Base-by-base conservation (phyloP, 495 filamentous ascomycete species). In the Hyaloscypha finlandica region DNA sequence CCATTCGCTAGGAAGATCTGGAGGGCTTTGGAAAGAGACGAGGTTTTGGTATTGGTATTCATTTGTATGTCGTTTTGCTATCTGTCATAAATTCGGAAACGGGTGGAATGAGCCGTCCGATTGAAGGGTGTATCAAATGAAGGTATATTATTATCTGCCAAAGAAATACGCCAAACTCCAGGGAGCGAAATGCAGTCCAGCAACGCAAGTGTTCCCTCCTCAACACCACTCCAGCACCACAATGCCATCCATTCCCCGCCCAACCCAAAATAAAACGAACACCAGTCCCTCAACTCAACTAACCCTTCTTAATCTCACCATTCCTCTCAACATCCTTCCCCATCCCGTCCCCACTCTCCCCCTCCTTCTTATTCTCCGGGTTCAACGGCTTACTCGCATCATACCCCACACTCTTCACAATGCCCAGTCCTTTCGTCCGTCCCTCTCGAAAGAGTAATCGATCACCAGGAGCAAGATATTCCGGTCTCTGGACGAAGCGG, bases 361-460 rank as follows among this genome's bases (percentile, higher is more conserved):
- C 65, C 16, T 67, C 60, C n/a, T 67, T 68, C 25, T 19, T 22
- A 14, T 64, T 57, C 6, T 70, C 67, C 8, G 71, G 66, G 56
- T 71, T 71, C 37, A 74, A 37, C 1, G 72, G 72, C 30, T 70
- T 70, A 29, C n/a, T 57, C 0, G 86, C 78, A 76, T 98, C 94
- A 78, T 97, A 98, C 5, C 94, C 94, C 2, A 98, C 82, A 58
- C 86, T 85, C 76, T 96, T 98, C 48, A 99, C 93, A 69, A 98
- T 97, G 0, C 95, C 95, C 6, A 98, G 78, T 0, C 95, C 95
- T 81, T 97, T 98, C 0, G 95, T 99, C 61, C 96, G 84, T 0
- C 95, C 95, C 78, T 99, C 95, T 31, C 95, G 86, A 81, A 99
- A 99, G 35, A 99, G 78, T 37, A 99, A 86, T 33, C 94, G 84